These are phyloP conservation scores for Venturia carpophila DNA, from an alignment of 2,329 filamentous ascomycete genomes.

Conservation along the genomic window DNA sequence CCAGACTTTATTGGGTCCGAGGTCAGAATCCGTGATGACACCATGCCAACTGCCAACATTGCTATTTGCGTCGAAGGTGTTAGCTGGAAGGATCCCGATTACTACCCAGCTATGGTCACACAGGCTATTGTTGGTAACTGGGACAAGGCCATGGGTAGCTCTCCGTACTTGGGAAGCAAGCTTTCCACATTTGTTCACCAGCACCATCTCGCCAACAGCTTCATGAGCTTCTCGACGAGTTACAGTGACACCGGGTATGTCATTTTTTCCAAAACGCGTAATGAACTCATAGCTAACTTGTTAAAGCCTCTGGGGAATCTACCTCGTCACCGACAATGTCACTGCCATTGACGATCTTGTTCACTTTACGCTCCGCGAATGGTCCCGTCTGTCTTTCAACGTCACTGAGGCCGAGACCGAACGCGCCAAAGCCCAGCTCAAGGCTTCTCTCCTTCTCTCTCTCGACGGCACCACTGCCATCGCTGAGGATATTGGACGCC, in stretches of 20 bases:
- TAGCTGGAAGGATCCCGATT: constrained; percentile 98
- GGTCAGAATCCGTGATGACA: constrained; percentile 91
- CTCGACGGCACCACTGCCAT: constrained; percentile 96
- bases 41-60: constrained; percentile 91
- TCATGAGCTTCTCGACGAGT: constrained; percentile 99
- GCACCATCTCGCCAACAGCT: constrained; percentile 95
- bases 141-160: constrained; percentile 97
- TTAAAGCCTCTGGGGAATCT: constrained; percentile 94
- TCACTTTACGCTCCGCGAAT: constrained; percentile 97
- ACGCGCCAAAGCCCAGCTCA: constrained; percentile 97
- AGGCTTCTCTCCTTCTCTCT: constrained; percentile 93
- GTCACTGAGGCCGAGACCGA: constrained; percentile 88
- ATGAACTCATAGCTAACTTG: background rate
- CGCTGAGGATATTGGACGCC: constrained; percentile 95
- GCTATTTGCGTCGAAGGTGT: constrained; percentile 98
- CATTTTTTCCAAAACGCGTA: background rate
- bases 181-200: constrained; percentile 91
- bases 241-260: constrained; percentile 97
- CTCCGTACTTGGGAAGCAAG: constrained; percentile 95
- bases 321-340: constrained; percentile 86
- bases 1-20: constrained; percentile 96
- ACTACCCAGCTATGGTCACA: constrained; percentile 95
- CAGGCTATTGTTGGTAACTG: constrained; percentile 99
- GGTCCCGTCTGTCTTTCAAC: constrained; percentile 86
- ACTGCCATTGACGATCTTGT: constrained; percentile 88